These are phyloP conservation scores for Pseudonectria buxi DNA, from an alignment of 2,329 filamentous ascomycete species.

Conservation along the genomic window DNA sequence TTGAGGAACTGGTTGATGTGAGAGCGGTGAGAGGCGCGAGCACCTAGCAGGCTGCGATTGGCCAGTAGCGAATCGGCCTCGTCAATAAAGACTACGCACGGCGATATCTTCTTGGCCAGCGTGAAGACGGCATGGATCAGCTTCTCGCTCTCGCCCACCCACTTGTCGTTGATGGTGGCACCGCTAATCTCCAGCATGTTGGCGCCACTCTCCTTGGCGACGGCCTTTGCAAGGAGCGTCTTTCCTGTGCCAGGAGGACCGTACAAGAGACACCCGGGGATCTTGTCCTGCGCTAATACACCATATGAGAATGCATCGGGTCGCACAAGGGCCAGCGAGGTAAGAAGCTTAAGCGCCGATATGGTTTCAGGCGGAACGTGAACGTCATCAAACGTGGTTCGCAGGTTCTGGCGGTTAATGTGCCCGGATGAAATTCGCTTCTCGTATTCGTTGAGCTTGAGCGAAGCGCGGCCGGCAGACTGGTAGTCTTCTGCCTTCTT, in stretches of 20 bases:
- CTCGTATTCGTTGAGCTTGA: constrained; percentile 67
- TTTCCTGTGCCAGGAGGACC: constrained; percentile 79
- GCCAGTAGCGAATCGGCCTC: constrained; percentile 92
- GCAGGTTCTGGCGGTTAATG: constrained; percentile 72
- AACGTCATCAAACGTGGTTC: constrained; percentile 81
- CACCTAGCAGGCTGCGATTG: constrained; percentile 59
- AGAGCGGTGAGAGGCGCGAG: constrained; percentile 70
- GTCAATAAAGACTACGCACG: constrained; percentile 93
- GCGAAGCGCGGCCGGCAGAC: constrained; percentile 15
- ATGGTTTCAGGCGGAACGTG: constrained; percentile 77
- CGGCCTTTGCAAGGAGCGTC: constrained; percentile 62
- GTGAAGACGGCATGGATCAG: constrained; percentile 89
- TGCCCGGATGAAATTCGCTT: constrained; percentile 76
- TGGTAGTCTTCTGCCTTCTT: constrained; percentile 25
- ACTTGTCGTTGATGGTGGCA: constrained; percentile 92
- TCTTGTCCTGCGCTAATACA: constrained; percentile 82
- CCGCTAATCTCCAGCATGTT: constrained; percentile 83
- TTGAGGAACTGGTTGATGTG: constrained; percentile 95
- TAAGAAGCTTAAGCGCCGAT: constrained; percentile 81
- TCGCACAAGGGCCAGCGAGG: constrained; percentile 75
- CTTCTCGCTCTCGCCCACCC: constrained; percentile 93
- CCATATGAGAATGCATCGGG: constrained; percentile 97
- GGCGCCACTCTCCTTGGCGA: constrained; percentile 61
- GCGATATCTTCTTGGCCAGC: constrained; percentile 82
- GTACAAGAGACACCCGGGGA: constrained; percentile 82